Evolutionary conservation across 805 yeast species (phyloP).

Genomic region (Kluyveromyces lactis): DNA sequence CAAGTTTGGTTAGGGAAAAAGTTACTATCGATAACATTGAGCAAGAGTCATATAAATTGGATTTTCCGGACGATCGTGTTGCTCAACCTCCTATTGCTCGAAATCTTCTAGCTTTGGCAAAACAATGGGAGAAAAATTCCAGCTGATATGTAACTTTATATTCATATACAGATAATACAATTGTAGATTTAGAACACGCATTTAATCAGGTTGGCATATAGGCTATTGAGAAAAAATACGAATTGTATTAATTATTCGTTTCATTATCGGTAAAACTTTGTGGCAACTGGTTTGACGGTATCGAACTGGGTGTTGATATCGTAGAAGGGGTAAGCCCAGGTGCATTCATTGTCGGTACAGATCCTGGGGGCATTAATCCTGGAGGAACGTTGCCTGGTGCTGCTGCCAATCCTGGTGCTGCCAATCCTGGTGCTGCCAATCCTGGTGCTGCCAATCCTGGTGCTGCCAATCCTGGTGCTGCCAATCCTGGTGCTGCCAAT

Average conservation of each 20-base stretch:
- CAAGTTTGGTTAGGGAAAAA: slow-evolving; percentile 37
- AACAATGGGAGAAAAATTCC: slow-evolving; percentile 36
- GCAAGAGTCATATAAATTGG: slow-evolving; percentile 50
- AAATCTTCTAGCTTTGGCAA: slow-evolving; percentile 40
- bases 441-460: slow-evolving; percentile 6
- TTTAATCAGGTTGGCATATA: too few species aligned
- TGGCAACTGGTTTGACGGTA: too few species aligned
- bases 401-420: slow-evolving; percentile 8
- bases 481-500: slow-evolving; percentile 14
- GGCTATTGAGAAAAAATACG: too few species aligned
- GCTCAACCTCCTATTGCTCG: slow-evolving; percentile 14
- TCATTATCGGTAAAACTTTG: too few species aligned
- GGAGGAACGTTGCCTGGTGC: not conserved
- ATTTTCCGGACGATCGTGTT: slow-evolving; percentile 56
- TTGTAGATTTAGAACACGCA: too few species aligned
- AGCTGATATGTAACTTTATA: too few species aligned
- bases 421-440: slow-evolving; percentile 3
- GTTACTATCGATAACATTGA: slow-evolving; percentile 35
- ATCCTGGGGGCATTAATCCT: too few species aligned
- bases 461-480: slow-evolving; percentile 3
- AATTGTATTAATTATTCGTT: too few species aligned
- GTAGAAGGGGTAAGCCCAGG: not conserved
- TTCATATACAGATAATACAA: too few species aligned
- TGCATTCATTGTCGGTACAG: not conserved
- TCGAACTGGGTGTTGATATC: too few species aligned